Conservation (phyloP, 306 rosid genomes). For the cucumber (Cucumis sativus) region DNA sequence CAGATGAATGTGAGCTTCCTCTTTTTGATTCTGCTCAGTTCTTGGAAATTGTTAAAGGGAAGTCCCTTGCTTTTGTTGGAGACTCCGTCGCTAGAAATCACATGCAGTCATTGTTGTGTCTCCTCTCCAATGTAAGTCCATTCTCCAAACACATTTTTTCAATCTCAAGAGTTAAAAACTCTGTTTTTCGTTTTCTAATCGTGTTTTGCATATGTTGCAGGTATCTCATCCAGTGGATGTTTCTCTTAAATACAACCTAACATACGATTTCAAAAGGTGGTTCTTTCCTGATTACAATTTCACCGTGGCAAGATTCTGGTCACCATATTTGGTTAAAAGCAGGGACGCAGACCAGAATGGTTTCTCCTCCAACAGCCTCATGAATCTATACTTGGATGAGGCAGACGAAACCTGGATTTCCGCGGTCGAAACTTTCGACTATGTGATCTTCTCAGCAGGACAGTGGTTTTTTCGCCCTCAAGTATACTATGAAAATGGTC, state of each 20-base stretch:
- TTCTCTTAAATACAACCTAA: conserved; percentile 20
- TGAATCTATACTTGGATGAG: conserved; percentile 58
- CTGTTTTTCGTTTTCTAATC: not conserved
- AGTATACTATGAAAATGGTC: conserved; percentile 36
- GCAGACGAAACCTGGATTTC: conserved; percentile 47
- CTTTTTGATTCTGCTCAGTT: conserved; percentile 14
- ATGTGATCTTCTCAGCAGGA: conserved; percentile 68
- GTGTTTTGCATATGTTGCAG: conserved; percentile 23
- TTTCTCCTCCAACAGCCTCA: conserved; percentile 29
- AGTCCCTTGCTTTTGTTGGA: conserved; percentile 23
- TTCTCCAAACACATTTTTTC: not conserved
- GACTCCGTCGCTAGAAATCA: conserved; percentile 20
- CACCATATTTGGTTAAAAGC: conserved; percentile 56
- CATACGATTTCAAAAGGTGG: conserved; percentile 38
- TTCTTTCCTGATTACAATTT: conserved; percentile 51
- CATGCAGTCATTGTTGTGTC: conserved; percentile 22
- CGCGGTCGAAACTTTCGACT: conserved; percentile 42
- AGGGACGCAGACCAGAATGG: conserved; percentile 31
- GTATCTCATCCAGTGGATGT: conserved; percentile 51
- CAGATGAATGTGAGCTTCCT: conserved; percentile 15
- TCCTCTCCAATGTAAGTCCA: conserved; percentile 11
- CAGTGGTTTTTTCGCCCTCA: conserved; percentile 83
- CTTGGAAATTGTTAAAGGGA: conserved; percentile 19
- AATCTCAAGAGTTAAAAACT: not conserved
- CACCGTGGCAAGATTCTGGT: conserved; percentile 59